phyloP scores from a whole-genome alignment of 345 rosid genomes.

The Odontarrhena argentea region DNA sequence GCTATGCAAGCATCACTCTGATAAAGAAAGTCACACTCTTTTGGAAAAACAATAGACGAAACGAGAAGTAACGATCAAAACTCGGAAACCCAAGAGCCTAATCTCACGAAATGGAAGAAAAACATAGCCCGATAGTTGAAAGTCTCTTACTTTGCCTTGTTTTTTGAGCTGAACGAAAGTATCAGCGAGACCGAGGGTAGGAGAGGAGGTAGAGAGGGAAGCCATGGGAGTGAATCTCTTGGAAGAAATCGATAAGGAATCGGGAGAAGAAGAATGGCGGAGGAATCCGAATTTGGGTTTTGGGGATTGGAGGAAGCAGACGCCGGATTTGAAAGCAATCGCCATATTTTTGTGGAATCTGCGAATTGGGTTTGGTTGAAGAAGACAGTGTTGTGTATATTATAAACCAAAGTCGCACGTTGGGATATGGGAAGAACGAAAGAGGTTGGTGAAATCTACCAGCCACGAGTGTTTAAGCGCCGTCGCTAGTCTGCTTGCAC shows the following conservation, averaged over 20 bases:
- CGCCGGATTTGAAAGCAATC: constrained; percentile 40
- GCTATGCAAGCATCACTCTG: not conserved
- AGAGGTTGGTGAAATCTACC: constrained; percentile 40
- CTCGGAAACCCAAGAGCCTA: not conserved
- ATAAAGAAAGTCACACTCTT: not conserved
- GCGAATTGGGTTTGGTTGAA: constrained; percentile 13
- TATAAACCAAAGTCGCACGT: constrained; percentile 9
- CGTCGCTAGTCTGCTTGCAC: not conserved
- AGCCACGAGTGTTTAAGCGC: constrained; percentile 21
- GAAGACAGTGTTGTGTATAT: not conserved
- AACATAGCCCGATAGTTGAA: too few relatives aligned
- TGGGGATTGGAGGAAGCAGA: constrained; percentile 33
- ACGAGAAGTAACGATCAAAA: constrained; percentile 1
- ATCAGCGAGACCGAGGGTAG: constrained; percentile 62
- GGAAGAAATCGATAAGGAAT: constrained; percentile 41
- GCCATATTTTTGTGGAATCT: constrained; percentile 23
- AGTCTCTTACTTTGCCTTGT: constrained; percentile 64
- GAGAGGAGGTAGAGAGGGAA: constrained; percentile 46
- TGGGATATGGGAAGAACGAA: constrained; percentile 31
- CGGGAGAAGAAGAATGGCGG: constrained; percentile 30
- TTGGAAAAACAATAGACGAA: not conserved
- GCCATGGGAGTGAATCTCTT: constrained; percentile 56
- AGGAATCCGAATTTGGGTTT: constrained; percentile 43
- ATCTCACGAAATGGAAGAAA: not conserved
- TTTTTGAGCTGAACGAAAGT: constrained; percentile 64